Base-by-base conservation (phyloP, 805 yeast genomes). In the Myxozyma neglecta region DNA sequence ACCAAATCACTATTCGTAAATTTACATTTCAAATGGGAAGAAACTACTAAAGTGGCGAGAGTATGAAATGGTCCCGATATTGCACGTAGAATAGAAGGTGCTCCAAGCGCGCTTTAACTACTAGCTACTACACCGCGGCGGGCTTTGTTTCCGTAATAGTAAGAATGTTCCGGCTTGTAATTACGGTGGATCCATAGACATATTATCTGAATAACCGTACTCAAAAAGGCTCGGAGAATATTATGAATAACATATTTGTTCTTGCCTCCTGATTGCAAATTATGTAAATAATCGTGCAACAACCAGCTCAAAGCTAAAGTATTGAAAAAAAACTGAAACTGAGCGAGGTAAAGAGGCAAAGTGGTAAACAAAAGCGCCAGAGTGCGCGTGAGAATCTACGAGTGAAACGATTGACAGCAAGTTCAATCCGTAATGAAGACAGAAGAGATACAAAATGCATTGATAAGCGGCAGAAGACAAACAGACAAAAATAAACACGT, bases 321-420 rank as follows among this genome's bases (percentile, higher is more conserved):
- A 51, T 51, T 24, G 46, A 20, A 37, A 39, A 20, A 51, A 39
- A 20, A 51, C 55, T 13, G 16, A 20, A 46, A 34, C 55, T 51
- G 55, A 51, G 55, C 55, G 55, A 51, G 55, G 55, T 46, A 40
- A 32, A 24, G 53, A 51, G 55, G 55, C 55, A 34, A 14, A 18
- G 24, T 3, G 18, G 47, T n/a, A 14, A 16, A 24, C 34, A 1
- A 11, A 3, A 16, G 47, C 29, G 11, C 16, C 1, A 18, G 9
- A 24, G 36, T 7, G 37, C 29, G 52, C 14, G 16, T 13, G 18
- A 14, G 18, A n/a, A n/a, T 20, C 8, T 35, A 24, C 34, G 29
- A 51, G 6, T 18, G 55, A 9, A 10, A 1, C 4, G 11, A 48
- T n/a, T 6, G 18, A 20, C 18, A n/a, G 10, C 46, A 42, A n/a